Evolutionary conservation across 106 monocot genomes (phyloP).

Genomic region (Dioscorea dumetorum): DNA sequence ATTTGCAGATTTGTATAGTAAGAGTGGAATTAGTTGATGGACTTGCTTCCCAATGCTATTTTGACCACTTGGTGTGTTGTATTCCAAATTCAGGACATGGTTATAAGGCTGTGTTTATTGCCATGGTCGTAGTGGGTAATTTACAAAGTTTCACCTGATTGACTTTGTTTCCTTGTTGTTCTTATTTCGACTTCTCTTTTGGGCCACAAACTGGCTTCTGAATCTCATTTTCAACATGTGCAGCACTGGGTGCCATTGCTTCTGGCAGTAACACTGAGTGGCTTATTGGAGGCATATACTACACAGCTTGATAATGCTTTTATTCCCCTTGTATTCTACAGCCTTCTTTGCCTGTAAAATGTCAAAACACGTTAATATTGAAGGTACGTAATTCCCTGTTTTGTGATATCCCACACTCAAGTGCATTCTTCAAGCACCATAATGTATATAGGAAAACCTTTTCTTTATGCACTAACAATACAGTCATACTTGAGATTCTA

Average conservation of each 20-base stretch:
- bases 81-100: too few relatives aligned
- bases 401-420: not conserved
- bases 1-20: too few relatives aligned
- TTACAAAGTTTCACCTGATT: too few relatives aligned
- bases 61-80: not conserved
- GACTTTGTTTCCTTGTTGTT: not conserved
- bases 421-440: not conserved
- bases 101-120: too few relatives aligned
- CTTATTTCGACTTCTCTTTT: not conserved
- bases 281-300: slow-evolving; percentile 90
- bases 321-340: slow-evolving; percentile 92
- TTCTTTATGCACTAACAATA: not conserved
- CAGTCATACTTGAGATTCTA: too few relatives aligned
- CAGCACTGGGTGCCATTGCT: slow-evolving; percentile 91
- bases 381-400: not conserved
- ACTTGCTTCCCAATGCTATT: not conserved
- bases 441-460: not conserved
- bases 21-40: too few relatives aligned
- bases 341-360: slow-evolving; percentile 81
- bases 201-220: not conserved
- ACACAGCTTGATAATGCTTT: slow-evolving; percentile 97
- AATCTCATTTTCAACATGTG: slow-evolving; percentile 9
- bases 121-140: too few relatives aligned
- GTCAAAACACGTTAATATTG: not conserved
- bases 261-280: slow-evolving; percentile 65